Evolutionary conservation across 257 asterid species (phyloP), one percentile per base, ranked within the genome.

Genomic region (Striga asiatica): DNA sequence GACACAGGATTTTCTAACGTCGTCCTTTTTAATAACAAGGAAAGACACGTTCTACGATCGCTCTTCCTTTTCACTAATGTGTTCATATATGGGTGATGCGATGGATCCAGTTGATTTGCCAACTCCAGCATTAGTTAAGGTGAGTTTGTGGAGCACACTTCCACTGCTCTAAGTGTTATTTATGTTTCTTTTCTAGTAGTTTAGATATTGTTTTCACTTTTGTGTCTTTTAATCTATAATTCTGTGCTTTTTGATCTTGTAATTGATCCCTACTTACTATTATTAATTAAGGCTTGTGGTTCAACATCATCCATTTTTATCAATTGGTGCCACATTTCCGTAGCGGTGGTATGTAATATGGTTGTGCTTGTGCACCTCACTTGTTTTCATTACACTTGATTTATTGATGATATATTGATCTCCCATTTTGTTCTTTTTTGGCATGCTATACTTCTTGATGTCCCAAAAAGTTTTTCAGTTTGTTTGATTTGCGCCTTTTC

Each of bases 1-100:
- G 8, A 91, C 98, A 4, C 98, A 91, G 52, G 98, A 91, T 76
- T 91, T 91, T 78, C 71, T 91, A 46, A 91, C 98, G n/a, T 81
- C 98, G 27, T 91, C 98, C 49, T 91, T 66, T 72, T 94, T 91
- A 68, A 80, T 91, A 67, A 91, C 98, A 32, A 78, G 98, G 76
- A 91, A 87, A 71, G 98, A 91, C 76, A 84, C 98, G 38, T 91
- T 91, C 69, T 91, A 91, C 56, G 89, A 91, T 35, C 94, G 98
- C 8, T 84, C 98, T 50, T 65, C 94, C 9, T 91, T 87, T 78
- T 80, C 98, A 4, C 87, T 91, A 42, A 74, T 91, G 64, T 87
- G 97, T 72, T 76, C 96, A 37, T 84, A 84, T 66, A 74, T 84
- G 80, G 88, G 97, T 46, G 94, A 91, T 54, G 95, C 78, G 47